These are phyloP conservation scores for Candida hungchunana DNA, from an alignment of 805 yeast species.

Conservation along the genomic window DNA sequence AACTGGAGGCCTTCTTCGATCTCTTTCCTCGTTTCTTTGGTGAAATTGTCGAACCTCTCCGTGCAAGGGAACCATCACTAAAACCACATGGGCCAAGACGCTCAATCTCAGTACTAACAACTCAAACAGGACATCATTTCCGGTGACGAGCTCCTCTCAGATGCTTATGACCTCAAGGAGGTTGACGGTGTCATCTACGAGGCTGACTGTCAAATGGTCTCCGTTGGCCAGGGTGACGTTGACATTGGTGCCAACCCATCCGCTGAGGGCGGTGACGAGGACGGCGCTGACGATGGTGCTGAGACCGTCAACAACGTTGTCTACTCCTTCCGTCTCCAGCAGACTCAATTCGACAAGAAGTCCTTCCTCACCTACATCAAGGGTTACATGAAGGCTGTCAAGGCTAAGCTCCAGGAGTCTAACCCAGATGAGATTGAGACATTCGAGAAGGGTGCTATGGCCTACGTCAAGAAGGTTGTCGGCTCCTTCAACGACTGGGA, in stretches of 20 bases:
- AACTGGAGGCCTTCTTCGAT: too few relatives aligned
- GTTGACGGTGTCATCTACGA: constrained; percentile 93
- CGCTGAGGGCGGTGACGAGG: constrained; percentile 88
- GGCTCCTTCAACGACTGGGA: constrained; percentile 98
- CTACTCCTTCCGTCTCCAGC: constrained; percentile 97
- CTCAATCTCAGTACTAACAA: constrained; percentile 7
- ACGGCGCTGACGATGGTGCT: constrained; percentile 73
- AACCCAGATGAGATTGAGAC: constrained; percentile 82
- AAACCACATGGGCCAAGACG: too few relatives aligned
- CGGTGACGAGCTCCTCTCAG: constrained; percentile 94
- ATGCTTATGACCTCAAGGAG: constrained; percentile 85
- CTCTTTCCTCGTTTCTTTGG: too few relatives aligned
- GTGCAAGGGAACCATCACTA: too few relatives aligned
- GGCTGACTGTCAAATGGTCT: constrained; percentile 93
- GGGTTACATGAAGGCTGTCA: constrained; percentile 97
- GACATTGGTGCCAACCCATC: constrained; percentile 99
- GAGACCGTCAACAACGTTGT: constrained; percentile 97
- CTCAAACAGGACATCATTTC: constrained; percentile 76
- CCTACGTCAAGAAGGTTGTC: constrained; percentile 94
- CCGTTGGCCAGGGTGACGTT: constrained; percentile 84
- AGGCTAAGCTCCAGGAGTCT: constrained; percentile 84
- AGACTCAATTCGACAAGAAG: constrained; percentile 95
- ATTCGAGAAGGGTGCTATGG: constrained; percentile 96
- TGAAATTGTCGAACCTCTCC: too few relatives aligned
- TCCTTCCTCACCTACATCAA: constrained; percentile 94